Base-by-base conservation (phyloP, 306 rosid genomes). In the Lathyrus aphaca region DNA sequence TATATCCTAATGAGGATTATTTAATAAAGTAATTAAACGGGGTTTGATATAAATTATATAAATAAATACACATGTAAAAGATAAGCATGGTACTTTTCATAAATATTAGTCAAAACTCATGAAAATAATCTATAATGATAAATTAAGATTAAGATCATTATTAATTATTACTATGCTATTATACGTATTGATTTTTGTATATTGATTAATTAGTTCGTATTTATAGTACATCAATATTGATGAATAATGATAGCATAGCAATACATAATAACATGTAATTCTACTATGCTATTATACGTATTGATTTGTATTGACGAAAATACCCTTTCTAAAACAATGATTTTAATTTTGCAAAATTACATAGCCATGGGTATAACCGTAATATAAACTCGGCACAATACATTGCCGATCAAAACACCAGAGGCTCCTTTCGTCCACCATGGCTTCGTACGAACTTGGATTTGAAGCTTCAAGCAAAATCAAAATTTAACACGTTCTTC, bases 361-460 rank as follows among this genome's bases (percentile, higher is more conserved):
- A 62, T 25, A 61, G 0, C 5, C 11, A 74, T 86, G 95, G 95
- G 86, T 15, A 80, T 0, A 56, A 9, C 1, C 5, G 91, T 84
- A 78, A 84, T 65, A 60, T 69, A 9, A 0, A 0, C 11, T 12
- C 2, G 5, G 48, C 46, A 82, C 79, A 72, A 64, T 82, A 79
- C 86, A 57, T 84, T 86, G 79, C 85, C 87, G 89, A 86, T 88
- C 95, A 84, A 83, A 88, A 84, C 83, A 88, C 86, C 80, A 82
- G 82, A 63, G 81, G 78, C 42, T 66, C 81, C 72, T 83, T 85
- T 83, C 86, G 79, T 80, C 86, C 86, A 66, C 89, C 89, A 74
- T 82, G 86, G 87, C 80, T 78, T 84, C 68, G 76, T 79, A 72
- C 77, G 83, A 88, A 81, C 90, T 85, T 81, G 73, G 89, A 88